These are phyloP conservation scores for Mycena galericulata DNA, from an alignment of 768 basidiomycete species.

Conservation along the genomic window DNA sequence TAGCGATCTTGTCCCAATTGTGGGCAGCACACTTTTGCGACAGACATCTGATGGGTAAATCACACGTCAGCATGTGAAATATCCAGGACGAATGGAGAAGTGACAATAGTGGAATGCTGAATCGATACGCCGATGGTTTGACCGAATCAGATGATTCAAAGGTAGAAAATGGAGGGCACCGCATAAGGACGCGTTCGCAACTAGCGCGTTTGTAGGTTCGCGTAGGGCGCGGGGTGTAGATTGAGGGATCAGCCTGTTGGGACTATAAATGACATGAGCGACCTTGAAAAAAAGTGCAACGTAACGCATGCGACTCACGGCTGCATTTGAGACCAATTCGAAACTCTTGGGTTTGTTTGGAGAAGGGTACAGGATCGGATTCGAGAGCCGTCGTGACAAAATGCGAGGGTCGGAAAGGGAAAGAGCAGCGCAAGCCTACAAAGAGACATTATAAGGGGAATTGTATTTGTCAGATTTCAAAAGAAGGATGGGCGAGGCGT, in stretches of 20 bases:
- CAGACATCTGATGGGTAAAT: slow-evolving; percentile 63
- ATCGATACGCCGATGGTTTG: slow-evolving; percentile 26
- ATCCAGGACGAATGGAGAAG: slow-evolving; percentile 33
- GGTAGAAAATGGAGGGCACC: slow-evolving; percentile 19
- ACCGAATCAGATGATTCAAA: slow-evolving; percentile 28
- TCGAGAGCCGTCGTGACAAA: slow-evolving; percentile 69
- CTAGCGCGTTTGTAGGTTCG: neutral
- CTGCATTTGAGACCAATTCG: slow-evolving; percentile 23
- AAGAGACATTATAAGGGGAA: neutral
- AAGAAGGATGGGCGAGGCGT: slow-evolving; percentile 4
- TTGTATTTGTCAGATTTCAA: slow-evolving; percentile 10
- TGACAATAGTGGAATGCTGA: slow-evolving; percentile 26
- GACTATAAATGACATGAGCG: slow-evolving; percentile 40
- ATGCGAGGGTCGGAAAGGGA: slow-evolving; percentile 61
- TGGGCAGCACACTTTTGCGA: slow-evolving; percentile 80
- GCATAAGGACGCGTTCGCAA: neutral
- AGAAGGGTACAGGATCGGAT: slow-evolving; percentile 70
- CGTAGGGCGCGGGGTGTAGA: slow-evolving; percentile 6
- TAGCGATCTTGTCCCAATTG: too few relatives aligned
- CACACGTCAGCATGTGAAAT: slow-evolving; percentile 39
- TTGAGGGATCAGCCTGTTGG: slow-evolving; percentile 41
- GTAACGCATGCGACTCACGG: slow-evolving; percentile 17
- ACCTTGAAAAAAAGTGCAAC: slow-evolving; percentile 8
- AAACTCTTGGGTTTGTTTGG: slow-evolving; percentile 66
- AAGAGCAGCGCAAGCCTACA: slow-evolving; percentile 68